These are phyloP conservation scores for Pseudomonodictys pantanalensis DNA, from an alignment of 495 filamentous ascomycete genomes.

Conservation along the genomic window DNA sequence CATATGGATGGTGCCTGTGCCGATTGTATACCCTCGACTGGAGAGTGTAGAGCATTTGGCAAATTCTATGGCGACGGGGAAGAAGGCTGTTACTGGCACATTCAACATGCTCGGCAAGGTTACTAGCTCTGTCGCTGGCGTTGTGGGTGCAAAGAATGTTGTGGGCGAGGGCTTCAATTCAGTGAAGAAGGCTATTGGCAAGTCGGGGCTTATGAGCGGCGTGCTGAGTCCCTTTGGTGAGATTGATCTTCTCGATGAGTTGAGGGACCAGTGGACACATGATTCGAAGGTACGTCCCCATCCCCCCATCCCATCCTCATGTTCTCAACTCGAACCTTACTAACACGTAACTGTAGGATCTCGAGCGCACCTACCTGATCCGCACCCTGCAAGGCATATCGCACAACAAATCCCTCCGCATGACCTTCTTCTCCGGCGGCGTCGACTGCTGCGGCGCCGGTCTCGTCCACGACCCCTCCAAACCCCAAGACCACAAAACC, in stretches of 20 bases:
- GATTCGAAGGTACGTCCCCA: conserved; percentile 68
- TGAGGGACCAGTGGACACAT: conserved; percentile 97
- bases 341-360: conserved; percentile 55
- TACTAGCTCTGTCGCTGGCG: conserved; percentile 86
- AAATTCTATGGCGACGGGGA: conserved; percentile 87
- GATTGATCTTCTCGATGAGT: conserved; percentile 87
- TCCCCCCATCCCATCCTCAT: neutral
- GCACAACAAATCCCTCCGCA: conserved; percentile 86
- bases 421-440: conserved; percentile 92
- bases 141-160: conserved; percentile 89
- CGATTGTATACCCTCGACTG: conserved; percentile 84
- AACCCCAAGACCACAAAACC: conserved; percentile 92
- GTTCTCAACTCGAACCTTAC: neutral
- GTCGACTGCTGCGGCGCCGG: conserved; percentile 92
- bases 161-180: conserved; percentile 88
- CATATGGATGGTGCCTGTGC: conserved; percentile 90
- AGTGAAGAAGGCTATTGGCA: conserved; percentile 94
- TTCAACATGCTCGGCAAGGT: conserved; percentile 95
- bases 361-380: conserved; percentile 95
- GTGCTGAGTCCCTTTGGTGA: conserved; percentile 97
- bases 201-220: conserved; percentile 88
- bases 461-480: conserved; percentile 87
- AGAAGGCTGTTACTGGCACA: conserved; percentile 90
- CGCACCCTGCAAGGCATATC: conserved; percentile 92
- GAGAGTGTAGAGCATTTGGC: conserved; percentile 88